Conservation (phyloP, 2,329 filamentous ascomycete species). For the Epichloe gansuensis region DNA sequence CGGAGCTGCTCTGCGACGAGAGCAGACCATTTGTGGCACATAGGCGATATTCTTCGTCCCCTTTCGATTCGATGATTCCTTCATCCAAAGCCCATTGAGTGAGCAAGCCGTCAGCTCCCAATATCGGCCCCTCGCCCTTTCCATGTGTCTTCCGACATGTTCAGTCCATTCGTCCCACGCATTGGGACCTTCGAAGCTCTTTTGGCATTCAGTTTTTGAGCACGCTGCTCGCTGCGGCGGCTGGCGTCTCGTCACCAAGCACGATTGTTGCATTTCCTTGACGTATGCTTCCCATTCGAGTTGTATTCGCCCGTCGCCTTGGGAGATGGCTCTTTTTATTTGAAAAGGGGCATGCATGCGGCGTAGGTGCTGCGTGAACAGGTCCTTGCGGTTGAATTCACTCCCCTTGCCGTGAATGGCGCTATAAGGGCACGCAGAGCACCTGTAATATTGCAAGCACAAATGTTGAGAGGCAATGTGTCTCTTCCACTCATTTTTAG, state of each 20-base stretch:
- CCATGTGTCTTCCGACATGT: slow-evolving; percentile 82
- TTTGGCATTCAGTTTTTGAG: slow-evolving; percentile 57
- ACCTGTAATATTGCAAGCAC: slow-evolving; percentile 52
- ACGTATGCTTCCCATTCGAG: slow-evolving; percentile 53
- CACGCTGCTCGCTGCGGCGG: slow-evolving; percentile 63
- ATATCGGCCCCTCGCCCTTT: slow-evolving; percentile 51
- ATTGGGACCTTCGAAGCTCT: slow-evolving; percentile 55
- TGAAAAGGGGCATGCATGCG: slow-evolving; percentile 78
- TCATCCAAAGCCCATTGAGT: slow-evolving; percentile 52
- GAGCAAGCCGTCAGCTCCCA: slow-evolving; percentile 46
- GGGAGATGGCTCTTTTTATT: slow-evolving; percentile 44
- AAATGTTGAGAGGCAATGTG: slow-evolving; percentile 89
- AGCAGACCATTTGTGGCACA: slow-evolving; percentile 17
- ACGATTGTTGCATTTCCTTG: slow-evolving; percentile 60
- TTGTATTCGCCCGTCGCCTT: slow-evolving; percentile 47
- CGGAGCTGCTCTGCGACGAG: slow-evolving; percentile 5
- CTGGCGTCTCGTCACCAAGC: slow-evolving; percentile 55
- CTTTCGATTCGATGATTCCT: slow-evolving; percentile 47
- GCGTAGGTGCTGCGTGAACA: slow-evolving; percentile 88
- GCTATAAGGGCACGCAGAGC: slow-evolving; percentile 46
- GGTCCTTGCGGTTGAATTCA: slow-evolving; percentile 86
- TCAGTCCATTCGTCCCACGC: slow-evolving; percentile 90
- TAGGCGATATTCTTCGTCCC: slow-evolving; percentile 45
- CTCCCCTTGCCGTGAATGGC: slow-evolving; percentile 45
- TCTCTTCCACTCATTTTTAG: slow-evolving; percentile 97